Base-by-base conservation (phyloP, 805 yeast species). In the Candida boidinii region DNA sequence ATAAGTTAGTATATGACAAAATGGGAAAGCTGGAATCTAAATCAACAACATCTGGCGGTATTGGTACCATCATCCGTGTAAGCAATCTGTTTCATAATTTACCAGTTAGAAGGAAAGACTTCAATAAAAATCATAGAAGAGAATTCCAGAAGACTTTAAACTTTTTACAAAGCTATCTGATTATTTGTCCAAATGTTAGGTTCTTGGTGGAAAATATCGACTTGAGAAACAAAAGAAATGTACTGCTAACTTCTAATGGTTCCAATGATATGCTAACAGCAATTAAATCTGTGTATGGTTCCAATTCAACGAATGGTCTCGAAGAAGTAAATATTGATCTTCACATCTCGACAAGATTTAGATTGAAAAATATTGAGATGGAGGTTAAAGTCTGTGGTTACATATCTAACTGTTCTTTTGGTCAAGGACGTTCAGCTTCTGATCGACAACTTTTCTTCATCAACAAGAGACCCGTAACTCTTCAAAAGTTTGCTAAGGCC, bases 81-180 rank as follows among this genome's bases (percentile, higher is more conserved):
- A 45, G 70, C 1, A 65, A 75, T 26, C 44, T 92, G 9, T 92
- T 92, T 48, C 53, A 66, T 8, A 67, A 60, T 31, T 55, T 88
- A 33, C 97, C 97, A 0, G 98, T 94, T 7, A 64, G 99, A 38
- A 64, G 75, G 30, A 79, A 76, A 46, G 87, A 83, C 42, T 69
- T 88, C 31, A 66, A 62, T 14, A 83, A 76, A 47, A 79, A 81
- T 43, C 48, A 60, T 24, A 83, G 75, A 48, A 66, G 77, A 36
- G 95, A 87, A 49, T 86, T 79, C 56, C 65, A 74, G 29, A 81
- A 78, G 46, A 66, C 84, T n/a, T 47, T 90, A 3, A 49, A 60
- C 0, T 46, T 80, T 26, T 43, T 92, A 2, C 92, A 76, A 43
- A 70, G 71, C 26, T 84, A 87, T 58, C 68, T 85, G 11, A 45